Conservation (phyloP, 2,329 filamentous ascomycete genomes). For the Colletotrichum coccodes region DNA sequence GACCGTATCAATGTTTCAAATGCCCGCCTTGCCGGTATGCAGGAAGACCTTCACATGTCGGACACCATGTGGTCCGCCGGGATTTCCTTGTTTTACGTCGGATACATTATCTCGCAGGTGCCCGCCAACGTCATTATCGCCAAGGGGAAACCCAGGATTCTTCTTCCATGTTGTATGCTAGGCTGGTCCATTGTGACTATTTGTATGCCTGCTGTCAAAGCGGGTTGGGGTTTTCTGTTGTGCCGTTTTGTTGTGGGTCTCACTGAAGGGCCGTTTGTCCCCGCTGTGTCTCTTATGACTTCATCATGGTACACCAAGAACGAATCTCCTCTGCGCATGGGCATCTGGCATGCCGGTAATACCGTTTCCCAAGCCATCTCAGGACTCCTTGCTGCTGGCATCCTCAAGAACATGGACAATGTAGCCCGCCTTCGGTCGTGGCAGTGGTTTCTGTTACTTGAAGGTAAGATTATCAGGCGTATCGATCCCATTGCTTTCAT, state of each 20-base stretch:
- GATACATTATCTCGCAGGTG: slow-evolving; percentile 56
- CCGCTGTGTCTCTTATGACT: slow-evolving; percentile 56
- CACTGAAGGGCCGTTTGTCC: slow-evolving; percentile 53
- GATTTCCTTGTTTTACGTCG: slow-evolving; percentile 56
- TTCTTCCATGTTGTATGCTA: slow-evolving; percentile 51
- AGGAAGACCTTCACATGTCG: slow-evolving; percentile 46
- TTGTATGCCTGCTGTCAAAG: slow-evolving; percentile 52
- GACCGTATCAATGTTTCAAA: slow-evolving; percentile 62
- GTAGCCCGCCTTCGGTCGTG: slow-evolving; percentile 45
- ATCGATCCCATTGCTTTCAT: too few relatives aligned
- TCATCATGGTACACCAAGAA: slow-evolving; percentile 59
- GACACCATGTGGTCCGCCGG: slow-evolving; percentile 49
- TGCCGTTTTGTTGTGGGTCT: slow-evolving; percentile 45
- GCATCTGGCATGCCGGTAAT: slow-evolving; percentile 56
- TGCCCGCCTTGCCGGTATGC: slow-evolving; percentile 49
- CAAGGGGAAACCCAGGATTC: slow-evolving; percentile 45
- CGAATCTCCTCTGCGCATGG: slow-evolving; percentile 54
- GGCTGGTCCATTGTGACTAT: slow-evolving; percentile 54
- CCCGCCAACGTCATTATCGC: slow-evolving; percentile 58
- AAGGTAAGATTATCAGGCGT: slow-evolving; percentile 31
- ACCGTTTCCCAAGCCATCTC: slow-evolving; percentile 56
- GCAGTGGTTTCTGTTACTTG: slow-evolving; percentile 56
- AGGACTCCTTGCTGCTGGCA: slow-evolving; percentile 53
- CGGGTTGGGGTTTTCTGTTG: slow-evolving; percentile 41
- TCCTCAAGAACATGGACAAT: slow-evolving; percentile 54